A percentile compares a stretch with the other conserved stretches of the same genome.
phyloP scores from a whole-genome alignment of 331 rosid species.

The Malus hybrid region DNA sequence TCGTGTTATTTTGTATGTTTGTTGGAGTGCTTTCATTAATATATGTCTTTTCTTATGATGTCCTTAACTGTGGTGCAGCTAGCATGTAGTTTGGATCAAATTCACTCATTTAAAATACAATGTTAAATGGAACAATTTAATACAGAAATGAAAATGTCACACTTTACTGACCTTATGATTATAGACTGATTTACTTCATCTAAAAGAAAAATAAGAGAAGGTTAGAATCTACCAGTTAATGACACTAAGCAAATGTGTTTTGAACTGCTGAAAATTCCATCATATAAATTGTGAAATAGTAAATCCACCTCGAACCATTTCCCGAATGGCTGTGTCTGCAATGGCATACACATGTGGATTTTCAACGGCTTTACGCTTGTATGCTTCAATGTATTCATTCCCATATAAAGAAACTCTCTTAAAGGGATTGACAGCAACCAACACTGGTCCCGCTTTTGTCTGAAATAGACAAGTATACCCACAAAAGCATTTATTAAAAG shows the following conservation, averaged over 20 bases:
- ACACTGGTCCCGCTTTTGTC: conserved; percentile 98
- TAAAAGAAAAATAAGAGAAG: conserved; percentile 30
- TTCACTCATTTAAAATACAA: neutral
- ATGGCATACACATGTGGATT: conserved; percentile 98
- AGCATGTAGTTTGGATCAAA: neutral
- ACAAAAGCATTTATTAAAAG: conserved; percentile 6
- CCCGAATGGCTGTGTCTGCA: conserved; percentile 84
- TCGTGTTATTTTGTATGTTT: neutral
- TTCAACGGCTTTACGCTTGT: conserved; percentile 57
- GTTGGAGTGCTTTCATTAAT: neutral
- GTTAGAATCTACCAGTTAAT: conserved; percentile 22
- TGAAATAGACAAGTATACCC: conserved; percentile 31
- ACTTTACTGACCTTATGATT: conserved; percentile 77
- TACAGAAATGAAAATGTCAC: neutral
- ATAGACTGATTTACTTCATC: conserved; percentile 98
- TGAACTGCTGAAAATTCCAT: conserved; percentile 15
- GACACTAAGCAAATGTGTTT: conserved; percentile 5
- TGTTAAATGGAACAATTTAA: neutral
- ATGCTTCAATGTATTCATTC: conserved; percentile 74
- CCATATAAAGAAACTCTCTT: conserved; percentile 86
- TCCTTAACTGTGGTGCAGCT: neutral
- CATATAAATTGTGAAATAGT: conserved; percentile 4
- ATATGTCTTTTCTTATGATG: neutral
- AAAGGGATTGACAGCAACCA: conserved; percentile 94
- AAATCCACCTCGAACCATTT: conserved; percentile 79